Conservation (phyloP, 495 filamentous ascomycete genomes). For the Aspergillus sparsus region DNA sequence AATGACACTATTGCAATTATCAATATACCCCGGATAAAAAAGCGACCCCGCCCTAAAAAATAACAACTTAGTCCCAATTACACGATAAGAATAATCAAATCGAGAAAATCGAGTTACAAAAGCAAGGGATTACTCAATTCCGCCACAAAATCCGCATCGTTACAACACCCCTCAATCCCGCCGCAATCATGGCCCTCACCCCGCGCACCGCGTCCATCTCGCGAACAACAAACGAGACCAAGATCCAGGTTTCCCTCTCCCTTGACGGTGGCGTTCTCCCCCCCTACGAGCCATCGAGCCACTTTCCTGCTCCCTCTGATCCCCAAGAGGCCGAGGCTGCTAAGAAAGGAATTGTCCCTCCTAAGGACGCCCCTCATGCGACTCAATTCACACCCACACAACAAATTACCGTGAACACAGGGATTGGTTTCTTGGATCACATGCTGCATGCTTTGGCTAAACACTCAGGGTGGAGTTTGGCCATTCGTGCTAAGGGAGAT, state of each 20-base stretch:
- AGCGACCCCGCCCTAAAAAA: not conserved
- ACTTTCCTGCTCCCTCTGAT: slow-evolving; percentile 43
- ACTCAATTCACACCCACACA: slow-evolving; percentile 78
- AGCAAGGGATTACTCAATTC: slow-evolving; percentile 4
- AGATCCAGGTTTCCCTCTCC: slow-evolving; percentile 87
- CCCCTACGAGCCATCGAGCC: slow-evolving; percentile 54
- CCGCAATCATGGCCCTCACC: slow-evolving; percentile 36
- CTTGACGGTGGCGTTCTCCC: slow-evolving; percentile 83
- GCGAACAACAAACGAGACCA: slow-evolving; percentile 95
- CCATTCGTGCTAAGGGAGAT: slow-evolving; percentile 80
- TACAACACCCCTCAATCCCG: not conserved
- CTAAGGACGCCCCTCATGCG: slow-evolving; percentile 77
- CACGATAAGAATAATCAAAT: not conserved
- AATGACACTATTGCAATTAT: slow-evolving; percentile 13
- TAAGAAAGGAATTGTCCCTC: slow-evolving; percentile 79
- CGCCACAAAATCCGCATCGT: not conserved
- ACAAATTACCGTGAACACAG: slow-evolving; percentile 83
- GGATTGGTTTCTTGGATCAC: slow-evolving; percentile 98
- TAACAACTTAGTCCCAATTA: not conserved
- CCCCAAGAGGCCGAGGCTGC: slow-evolving; percentile 44
- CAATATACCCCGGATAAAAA: not conserved
- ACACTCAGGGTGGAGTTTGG: slow-evolving; percentile 89
- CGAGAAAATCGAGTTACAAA: slow-evolving; percentile 3
- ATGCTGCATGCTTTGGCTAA: slow-evolving; percentile 98
- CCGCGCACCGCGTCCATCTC: slow-evolving; percentile 72